These are phyloP conservation scores for Aureobasidium sp. DNA, from an alignment of 2,329 filamentous ascomycete species.

Conservation along the genomic window DNA sequence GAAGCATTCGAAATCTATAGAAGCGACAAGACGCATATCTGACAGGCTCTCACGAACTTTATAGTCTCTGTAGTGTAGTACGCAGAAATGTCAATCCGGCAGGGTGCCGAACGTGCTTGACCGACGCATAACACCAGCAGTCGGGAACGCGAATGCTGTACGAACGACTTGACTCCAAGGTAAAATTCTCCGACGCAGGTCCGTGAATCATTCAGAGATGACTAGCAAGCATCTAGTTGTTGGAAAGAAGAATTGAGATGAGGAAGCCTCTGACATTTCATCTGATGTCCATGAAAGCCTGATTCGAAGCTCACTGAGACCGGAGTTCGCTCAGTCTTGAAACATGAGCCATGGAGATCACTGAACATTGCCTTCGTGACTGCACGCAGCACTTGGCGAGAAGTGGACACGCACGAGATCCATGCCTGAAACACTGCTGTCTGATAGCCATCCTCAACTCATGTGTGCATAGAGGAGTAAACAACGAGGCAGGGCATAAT, in stretches of 20 bases:
- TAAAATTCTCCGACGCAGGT: slow-evolving; percentile 13
- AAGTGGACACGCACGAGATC: neutral
- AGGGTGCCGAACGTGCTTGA: slow-evolving; percentile 8
- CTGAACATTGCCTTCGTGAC: neutral
- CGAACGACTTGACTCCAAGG: neutral
- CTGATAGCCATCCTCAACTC: neutral
- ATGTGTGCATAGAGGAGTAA: neutral
- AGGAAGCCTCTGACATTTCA: neutral
- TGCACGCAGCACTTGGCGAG: slow-evolving; percentile 1
- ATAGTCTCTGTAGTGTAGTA: neutral
- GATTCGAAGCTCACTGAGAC: neutral
- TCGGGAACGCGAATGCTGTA: neutral
- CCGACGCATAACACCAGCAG: neutral
- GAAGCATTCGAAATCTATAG: neutral
- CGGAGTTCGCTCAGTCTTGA: neutral
- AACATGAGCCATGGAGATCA: neutral
- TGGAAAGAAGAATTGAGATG: neutral
- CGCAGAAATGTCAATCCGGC: slow-evolving; percentile 4
- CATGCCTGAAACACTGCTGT: slow-evolving; percentile 4
- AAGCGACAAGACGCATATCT: neutral
- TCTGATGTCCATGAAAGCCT: neutral
- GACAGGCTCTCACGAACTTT: neutral
- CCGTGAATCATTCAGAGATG: neutral
- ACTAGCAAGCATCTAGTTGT: neutral
- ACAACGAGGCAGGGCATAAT: neutral